These are phyloP conservation scores for Globisporangium radiosum DNA, from an alignment of 352 stramenopile species.

Conservation along the genomic window DNA sequence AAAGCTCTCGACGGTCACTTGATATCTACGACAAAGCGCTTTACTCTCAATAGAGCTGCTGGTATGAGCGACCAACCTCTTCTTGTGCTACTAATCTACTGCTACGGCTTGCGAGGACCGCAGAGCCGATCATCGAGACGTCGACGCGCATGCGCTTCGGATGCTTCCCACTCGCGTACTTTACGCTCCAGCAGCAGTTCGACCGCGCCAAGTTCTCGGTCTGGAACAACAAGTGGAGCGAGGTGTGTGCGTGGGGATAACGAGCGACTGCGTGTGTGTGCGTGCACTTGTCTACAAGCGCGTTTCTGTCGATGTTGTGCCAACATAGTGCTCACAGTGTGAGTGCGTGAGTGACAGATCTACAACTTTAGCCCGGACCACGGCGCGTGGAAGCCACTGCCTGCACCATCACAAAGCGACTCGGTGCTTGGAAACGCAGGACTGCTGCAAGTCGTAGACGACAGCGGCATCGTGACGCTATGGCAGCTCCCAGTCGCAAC, in stretches of 20 bases:
- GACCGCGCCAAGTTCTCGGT: constrained; percentile 58
- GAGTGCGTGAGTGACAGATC: constrained; percentile 23
- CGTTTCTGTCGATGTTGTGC: not conserved
- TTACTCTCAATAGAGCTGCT: not conserved
- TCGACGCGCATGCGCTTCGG: constrained; percentile 51
- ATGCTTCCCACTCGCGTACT: constrained; percentile 61
- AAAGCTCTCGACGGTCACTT: not conserved
- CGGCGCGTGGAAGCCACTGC: constrained; percentile 35
- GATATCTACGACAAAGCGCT: not conserved
- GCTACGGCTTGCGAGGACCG: too few relatives aligned
- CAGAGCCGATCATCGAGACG: constrained; percentile 69
- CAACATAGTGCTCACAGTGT: too few relatives aligned
- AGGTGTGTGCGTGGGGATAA: constrained; percentile 22
- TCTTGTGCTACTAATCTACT: too few relatives aligned
- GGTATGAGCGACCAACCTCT: not conserved
- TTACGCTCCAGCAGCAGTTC: constrained; percentile 66
- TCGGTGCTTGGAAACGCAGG: constrained; percentile 9
- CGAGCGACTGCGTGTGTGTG: not conserved
- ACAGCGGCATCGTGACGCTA: constrained; percentile 22
- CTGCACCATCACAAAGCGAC: constrained; percentile 15
- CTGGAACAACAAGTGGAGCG: constrained; percentile 82
- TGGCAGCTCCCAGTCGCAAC: constrained; percentile 47
- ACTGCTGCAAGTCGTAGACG: constrained; percentile 18
- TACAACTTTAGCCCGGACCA: constrained; percentile 67
- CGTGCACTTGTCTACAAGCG: not conserved